These are phyloP conservation scores for Trichosanthes truncata DNA, from an alignment of 306 rosid species.

Conservation along the genomic window DNA sequence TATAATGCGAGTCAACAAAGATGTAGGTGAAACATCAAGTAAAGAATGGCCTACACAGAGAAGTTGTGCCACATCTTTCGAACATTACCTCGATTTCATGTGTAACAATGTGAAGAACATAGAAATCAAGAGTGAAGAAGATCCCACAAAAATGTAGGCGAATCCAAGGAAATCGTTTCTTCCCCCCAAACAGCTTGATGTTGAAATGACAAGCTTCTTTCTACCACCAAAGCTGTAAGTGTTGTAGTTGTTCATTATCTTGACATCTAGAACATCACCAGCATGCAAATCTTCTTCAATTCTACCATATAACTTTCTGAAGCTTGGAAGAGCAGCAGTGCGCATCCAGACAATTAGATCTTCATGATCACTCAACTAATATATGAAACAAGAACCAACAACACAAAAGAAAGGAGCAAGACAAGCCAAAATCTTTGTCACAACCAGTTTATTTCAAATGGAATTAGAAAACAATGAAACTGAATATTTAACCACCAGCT, in stretches of 20 bases:
- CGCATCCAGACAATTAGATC: constrained; percentile 99
- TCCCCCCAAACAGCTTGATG: constrained; percentile 91
- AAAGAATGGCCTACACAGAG: background rate
- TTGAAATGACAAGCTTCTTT: constrained; percentile 78
- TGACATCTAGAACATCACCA: constrained; percentile 62
- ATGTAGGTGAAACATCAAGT: background rate
- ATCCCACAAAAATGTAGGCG: constrained; percentile 65
- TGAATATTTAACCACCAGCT: background rate
- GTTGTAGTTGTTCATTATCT: constrained; percentile 67
- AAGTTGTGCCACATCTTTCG: background rate
- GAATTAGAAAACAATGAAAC: background rate
- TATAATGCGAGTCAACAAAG: background rate
- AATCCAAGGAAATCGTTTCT: constrained; percentile 87
- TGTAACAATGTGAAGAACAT: constrained; percentile 75
- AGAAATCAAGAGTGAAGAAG: constrained; percentile 47
- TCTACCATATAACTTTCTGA: constrained; percentile 86
- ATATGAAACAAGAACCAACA: constrained; percentile 14
- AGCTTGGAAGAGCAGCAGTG: constrained; percentile 92
- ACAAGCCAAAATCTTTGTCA: background rate
- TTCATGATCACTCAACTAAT: constrained; percentile 87
- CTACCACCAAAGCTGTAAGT: constrained; percentile 89
- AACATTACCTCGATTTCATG: constrained; percentile 55
- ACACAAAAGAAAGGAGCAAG: constrained; percentile 17
- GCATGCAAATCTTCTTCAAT: constrained; percentile 84
- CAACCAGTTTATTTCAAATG: background rate